A percentile compares a stretch with the other conserved stretches of the same genome.
phyloP scores from a whole-genome alignment of 768 basidiomycete species.

The Crepidotus variabilis region DNA sequence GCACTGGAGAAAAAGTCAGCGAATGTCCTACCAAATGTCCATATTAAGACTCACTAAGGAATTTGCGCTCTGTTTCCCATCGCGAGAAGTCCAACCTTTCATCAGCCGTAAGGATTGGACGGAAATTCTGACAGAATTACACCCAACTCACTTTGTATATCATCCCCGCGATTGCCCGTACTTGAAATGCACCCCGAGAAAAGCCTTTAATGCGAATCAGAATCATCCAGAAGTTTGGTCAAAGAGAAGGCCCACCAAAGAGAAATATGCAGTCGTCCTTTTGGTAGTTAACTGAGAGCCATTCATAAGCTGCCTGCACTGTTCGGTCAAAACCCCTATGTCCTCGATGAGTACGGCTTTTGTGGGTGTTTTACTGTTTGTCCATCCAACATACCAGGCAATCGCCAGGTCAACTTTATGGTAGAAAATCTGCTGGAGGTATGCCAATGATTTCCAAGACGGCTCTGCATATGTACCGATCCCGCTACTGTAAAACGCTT shows the following conservation, averaged over 20 bases:
- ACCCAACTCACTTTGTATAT: conserved; percentile 28
- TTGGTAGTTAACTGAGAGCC: conserved; percentile 37
- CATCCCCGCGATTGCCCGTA: conserved; percentile 40
- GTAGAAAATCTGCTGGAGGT: conserved; percentile 10
- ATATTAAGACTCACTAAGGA: conserved; percentile 5
- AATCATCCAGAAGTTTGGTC: background rate
- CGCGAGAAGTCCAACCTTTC: conserved; percentile 37
- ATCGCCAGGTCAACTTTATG: conserved; percentile 11
- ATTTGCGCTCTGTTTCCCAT: conserved; percentile 37
- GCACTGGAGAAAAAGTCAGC: too few relatives aligned
- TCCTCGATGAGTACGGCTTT: too few relatives aligned
- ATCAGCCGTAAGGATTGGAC: background rate
- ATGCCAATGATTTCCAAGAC: conserved; percentile 10
- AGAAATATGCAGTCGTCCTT: conserved; percentile 36
- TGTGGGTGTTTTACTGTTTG: too few relatives aligned
- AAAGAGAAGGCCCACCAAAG: conserved; percentile 26
- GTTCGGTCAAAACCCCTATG: conserved; percentile 32
- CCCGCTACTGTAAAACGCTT: conserved; percentile 28
- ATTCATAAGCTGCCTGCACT: conserved; percentile 35
- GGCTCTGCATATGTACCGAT: conserved; percentile 24
- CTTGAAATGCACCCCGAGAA: conserved; percentile 47
- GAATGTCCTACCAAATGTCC: too few relatives aligned
- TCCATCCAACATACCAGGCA: conserved; percentile 11
- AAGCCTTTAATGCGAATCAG: conserved; percentile 30
- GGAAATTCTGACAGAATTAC: too few relatives aligned